Evolutionary conservation across 2,329 filamentous ascomycete genomes (phyloP), one percentile per base, ranked within the genome.

Genomic region (Colletotrichum gloeosporioides): DNA sequence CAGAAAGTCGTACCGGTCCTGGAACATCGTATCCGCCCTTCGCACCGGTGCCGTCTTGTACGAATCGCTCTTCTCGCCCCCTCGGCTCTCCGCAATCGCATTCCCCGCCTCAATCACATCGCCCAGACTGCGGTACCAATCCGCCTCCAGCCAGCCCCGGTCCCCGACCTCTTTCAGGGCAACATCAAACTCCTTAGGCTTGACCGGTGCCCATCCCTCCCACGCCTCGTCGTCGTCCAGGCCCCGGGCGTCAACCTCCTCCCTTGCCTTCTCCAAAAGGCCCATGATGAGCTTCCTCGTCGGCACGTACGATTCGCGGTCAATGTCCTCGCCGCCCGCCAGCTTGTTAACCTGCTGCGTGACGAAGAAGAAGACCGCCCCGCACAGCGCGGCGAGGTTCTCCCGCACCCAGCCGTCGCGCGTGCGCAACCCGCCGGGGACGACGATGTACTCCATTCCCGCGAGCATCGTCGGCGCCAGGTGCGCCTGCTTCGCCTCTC

Each of bases 391-490:
- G 2, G 90, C 86, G 2, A 90, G 78, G 72, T 92, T 86, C 55
- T 84, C 82, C 63, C 86, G 81, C 8, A 89, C 82, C 90, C 89
- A 89, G 71, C 86, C 84, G 78, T 92, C 87, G 73, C 88, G 82
- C 68, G 87, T 87, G 49, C 83, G 84, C 31, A 80, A 82, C n/a
- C 88, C 88, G 15, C 83, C 82, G 0, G 88, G 87, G 2, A 83
- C 82, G 13, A 88, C 79, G 65, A 91, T 89, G 22, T 87, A 85
- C 87, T 94, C 93, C 68, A 96, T 89, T 1, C 95, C 95, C 0
- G 95, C 93, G 65, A 95, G 91, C 1, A 98, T 90, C 70, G 95
- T 94, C 1, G 94, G 94, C 1, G 91, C 92, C 4, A 96, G 89
- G 6, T 87, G 88, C 8, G 90, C 88, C 1, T 92, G 91, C 1